Conservation (phyloP, 2,329 filamentous ascomycete genomes). For the Sphaerulina musiva region DNA sequence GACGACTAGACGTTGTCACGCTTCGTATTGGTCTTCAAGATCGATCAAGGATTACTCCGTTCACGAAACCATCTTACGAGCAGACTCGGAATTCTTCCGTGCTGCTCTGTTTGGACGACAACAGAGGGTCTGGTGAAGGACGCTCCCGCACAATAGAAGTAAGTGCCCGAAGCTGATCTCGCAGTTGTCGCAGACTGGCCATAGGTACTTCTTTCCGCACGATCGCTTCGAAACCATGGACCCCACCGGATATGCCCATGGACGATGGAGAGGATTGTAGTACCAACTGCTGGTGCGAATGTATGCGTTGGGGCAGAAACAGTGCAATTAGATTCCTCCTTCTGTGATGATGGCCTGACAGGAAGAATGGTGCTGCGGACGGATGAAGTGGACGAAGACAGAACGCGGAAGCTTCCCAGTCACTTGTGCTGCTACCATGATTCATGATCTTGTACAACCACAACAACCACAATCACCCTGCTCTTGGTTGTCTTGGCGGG, state of each 20-base stretch:
- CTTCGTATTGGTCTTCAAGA: slow-evolving; percentile 6
- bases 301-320: slow-evolving; percentile 21
- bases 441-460: slow-evolving; percentile 19
- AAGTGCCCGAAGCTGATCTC: slow-evolving; percentile 12
- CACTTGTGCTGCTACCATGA: slow-evolving; percentile 15
- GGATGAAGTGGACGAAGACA: slow-evolving; percentile 18
- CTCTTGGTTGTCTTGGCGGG: slow-evolving; percentile 13
- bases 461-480: neutral
- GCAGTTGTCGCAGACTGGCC: slow-evolving; percentile 15
- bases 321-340: slow-evolving; percentile 15
- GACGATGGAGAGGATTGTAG: slow-evolving; percentile 16
- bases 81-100: slow-evolving; percentile 18
- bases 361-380: slow-evolving; percentile 21
- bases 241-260: slow-evolving; percentile 18
- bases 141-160: slow-evolving; percentile 12
- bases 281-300: slow-evolving; percentile 16
- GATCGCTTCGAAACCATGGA: slow-evolving; percentile 18
- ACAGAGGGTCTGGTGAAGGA: slow-evolving; percentile 20
- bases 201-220: slow-evolving; percentile 20
- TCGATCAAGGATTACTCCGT: slow-evolving; percentile 15
- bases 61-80: slow-evolving; percentile 17
- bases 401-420: slow-evolving; percentile 18
- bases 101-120: slow-evolving; percentile 17
- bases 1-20: slow-evolving; percentile 11
- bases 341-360: slow-evolving; percentile 20